These are phyloP conservation scores for Pestalotiopsis sp. DNA, from an alignment of 2,329 filamentous ascomycete genomes.

Conservation along the genomic window DNA sequence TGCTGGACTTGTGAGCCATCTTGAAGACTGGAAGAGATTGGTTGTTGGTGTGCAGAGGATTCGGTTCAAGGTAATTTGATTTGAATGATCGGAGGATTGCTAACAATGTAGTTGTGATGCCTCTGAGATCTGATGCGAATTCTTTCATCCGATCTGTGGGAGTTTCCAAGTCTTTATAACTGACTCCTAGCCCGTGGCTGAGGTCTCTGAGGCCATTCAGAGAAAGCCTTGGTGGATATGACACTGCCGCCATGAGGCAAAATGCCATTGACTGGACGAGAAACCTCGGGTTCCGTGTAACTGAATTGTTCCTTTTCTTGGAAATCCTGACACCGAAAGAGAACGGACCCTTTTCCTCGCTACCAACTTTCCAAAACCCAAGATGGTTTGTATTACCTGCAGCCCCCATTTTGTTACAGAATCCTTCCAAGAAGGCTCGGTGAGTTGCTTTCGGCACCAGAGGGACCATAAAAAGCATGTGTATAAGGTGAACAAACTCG, in stretches of 20 bases:
- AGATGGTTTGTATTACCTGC: not conserved
- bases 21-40: not conserved
- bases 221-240: not conserved
- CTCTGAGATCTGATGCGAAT: too few species aligned
- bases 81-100: too few species aligned
- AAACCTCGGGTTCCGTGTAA: not conserved
- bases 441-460: not conserved
- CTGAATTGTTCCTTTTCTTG: not conserved
- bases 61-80: too few species aligned
- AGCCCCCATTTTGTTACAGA: not conserved
- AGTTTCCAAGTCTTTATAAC: too few species aligned
- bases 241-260: not conserved
- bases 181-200: too few species aligned
- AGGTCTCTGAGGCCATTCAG: not conserved
- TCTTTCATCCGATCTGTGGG: too few species aligned
- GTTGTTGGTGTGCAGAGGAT: not conserved
- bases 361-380: not conserved
- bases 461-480: not conserved
- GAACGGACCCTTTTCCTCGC: not conserved
- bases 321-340: not conserved
- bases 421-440: not conserved
- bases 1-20: not conserved
- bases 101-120: too few species aligned
- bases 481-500: not conserved
- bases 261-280: not conserved